Conservation (phyloP, 164 flowering plant genomes). For the Vitis cinerea region DNA sequence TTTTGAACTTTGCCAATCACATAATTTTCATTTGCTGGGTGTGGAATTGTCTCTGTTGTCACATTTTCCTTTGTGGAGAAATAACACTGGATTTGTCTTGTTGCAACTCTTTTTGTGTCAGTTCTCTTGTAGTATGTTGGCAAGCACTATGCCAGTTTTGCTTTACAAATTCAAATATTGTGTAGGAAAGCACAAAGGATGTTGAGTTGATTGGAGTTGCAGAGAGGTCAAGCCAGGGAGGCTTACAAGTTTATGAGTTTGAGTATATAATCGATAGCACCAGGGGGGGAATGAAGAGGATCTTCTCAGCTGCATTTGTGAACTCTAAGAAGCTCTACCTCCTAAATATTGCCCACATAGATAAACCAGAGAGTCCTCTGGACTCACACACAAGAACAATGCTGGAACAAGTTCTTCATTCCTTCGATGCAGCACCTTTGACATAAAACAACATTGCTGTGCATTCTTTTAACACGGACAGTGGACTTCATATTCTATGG, state of each 20-base stretch:
- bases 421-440: constrained; percentile 57
- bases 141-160: neutral
- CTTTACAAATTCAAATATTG: neutral
- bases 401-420: constrained; percentile 76
- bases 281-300: constrained; percentile 60
- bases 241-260: constrained; percentile 71
- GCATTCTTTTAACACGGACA: constrained; percentile 8
- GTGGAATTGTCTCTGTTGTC: neutral
- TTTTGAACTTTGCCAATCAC: too few relatives aligned
- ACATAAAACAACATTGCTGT: constrained; percentile 12
- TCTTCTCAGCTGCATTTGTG: constrained; percentile 72
- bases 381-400: constrained; percentile 42
- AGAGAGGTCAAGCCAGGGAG: constrained; percentile 67
- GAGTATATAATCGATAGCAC: constrained; percentile 74
- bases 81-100: neutral
- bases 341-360: constrained; percentile 69
- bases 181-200: constrained; percentile 82
- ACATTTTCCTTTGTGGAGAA: neutral
- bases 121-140: neutral
- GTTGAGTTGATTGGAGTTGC: constrained; percentile 57
- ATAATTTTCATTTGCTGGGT: too few relatives aligned
- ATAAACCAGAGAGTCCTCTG: constrained; percentile 64
- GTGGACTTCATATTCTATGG: neutral
- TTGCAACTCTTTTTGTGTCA: constrained; percentile 2
- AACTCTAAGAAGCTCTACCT: constrained; percentile 77